Percentiles rank a stretch among this genome's conserved stretches.
phyloP scores from a whole-genome alignment of 768 basidiomycete genomes.

The Mycena polygramma region DNA sequence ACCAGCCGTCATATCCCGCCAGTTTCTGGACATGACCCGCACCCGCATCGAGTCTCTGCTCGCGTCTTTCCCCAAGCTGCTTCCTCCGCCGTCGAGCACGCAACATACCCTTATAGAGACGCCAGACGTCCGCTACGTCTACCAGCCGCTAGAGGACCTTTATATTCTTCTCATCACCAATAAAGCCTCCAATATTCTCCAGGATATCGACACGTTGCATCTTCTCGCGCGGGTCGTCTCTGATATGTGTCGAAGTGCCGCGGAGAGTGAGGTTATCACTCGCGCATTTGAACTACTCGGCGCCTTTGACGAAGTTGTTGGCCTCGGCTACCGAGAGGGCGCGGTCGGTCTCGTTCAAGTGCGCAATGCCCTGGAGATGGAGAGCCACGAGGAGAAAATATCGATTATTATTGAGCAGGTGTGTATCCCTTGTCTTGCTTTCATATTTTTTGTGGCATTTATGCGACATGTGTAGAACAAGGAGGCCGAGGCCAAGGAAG shows the following conservation, averaged over 20 bases:
- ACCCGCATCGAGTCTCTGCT: conserved; percentile 95
- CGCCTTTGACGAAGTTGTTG: conserved; percentile 97
- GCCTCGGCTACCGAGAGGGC: conserved; percentile 84
- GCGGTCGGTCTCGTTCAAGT: conserved; percentile 84
- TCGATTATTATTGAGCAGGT: conserved; percentile 98
- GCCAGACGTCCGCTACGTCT: conserved; percentile 94
- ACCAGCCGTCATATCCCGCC: conserved; percentile 95
- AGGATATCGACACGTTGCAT: conserved; percentile 97
- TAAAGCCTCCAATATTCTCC: conserved; percentile 98
- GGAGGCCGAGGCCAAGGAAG: conserved; percentile 99
- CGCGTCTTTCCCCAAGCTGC: conserved; percentile 97
- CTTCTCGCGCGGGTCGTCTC: conserved; percentile 95
- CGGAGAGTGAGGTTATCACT: conserved; percentile 90
- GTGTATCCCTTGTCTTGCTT: conserved; percentile 46
- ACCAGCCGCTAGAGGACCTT: conserved; percentile 95
- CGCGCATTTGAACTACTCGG: conserved; percentile 94
- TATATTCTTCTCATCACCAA: conserved; percentile 98
- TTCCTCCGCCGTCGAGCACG: conserved; percentile 81
- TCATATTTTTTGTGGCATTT: conserved; percentile 5
- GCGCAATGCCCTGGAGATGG: conserved; percentile 86
- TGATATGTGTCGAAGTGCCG: conserved; percentile 87
- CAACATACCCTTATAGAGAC: conserved; percentile 99
- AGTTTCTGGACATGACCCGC: conserved; percentile 94
- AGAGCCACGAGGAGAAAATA: conserved; percentile 94
- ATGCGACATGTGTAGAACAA: conserved; percentile 76